Conservation (phyloP, 345 rosid genomes). For the Erodium maritimum region DNA sequence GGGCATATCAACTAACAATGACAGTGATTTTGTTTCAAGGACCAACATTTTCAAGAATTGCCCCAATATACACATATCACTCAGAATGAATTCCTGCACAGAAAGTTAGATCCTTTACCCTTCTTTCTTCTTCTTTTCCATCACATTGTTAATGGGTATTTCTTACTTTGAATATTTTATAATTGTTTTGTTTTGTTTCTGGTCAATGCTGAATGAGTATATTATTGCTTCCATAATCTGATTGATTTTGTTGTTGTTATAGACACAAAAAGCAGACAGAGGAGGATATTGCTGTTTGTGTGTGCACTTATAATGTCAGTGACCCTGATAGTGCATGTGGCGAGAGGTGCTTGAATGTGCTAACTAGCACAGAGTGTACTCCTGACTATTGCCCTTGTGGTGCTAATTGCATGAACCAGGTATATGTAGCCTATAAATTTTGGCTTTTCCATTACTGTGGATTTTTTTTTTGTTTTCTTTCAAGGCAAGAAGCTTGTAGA, state of each 20-base stretch:
- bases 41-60: conserved; percentile 35
- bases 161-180: background rate
- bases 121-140: background rate
- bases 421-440: background rate
- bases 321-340: conserved; percentile 78
- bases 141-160: background rate
- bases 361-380: conserved; percentile 88
- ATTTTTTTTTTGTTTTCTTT: no score
- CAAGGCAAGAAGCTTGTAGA: no score
- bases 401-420: conserved; percentile 69
- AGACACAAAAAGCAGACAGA: conserved; percentile 93
- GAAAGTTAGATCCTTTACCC: conserved; percentile 37
- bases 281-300: conserved; percentile 84
- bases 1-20: no score
- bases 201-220: background rate
- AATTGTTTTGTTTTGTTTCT: no score
- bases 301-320: conserved; percentile 54
- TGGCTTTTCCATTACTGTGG: background rate
- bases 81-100: conserved; percentile 58
- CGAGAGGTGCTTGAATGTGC: conserved; percentile 71
- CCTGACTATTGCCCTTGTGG: conserved; percentile 73
- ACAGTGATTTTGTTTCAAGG: conserved; percentile 18
- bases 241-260: conserved; percentile 7
- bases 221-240: background rate
- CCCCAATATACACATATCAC: conserved; percentile 48